These are phyloP conservation scores for Raffaelea ambrosiae DNA, from an alignment of 2,329 filamentous ascomycete genomes.

Conservation along the genomic window DNA sequence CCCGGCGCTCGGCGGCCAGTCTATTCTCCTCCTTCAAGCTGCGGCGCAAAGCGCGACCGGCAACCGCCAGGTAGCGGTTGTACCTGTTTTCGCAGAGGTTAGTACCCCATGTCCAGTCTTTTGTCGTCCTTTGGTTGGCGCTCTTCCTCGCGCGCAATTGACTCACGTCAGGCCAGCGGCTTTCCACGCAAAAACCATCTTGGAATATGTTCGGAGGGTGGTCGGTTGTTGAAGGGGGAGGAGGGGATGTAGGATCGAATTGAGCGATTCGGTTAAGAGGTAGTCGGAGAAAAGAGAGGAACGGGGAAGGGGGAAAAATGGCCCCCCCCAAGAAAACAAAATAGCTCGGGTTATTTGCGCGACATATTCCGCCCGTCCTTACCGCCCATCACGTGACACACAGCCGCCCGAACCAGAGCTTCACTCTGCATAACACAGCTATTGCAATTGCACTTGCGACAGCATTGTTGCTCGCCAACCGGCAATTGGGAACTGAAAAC, in stretches of 20 bases:
- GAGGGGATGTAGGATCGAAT: background rate
- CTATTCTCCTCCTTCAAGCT: constrained; percentile 95
- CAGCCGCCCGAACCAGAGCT: no score
- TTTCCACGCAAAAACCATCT: constrained; percentile 98
- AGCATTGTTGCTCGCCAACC: no score
- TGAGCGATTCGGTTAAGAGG: background rate
- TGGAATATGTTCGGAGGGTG: constrained; percentile 32
- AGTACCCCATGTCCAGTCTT: constrained; percentile 2
- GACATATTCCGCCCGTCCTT: constrained; percentile 6
- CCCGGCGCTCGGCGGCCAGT: constrained; percentile 78
- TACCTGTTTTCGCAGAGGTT: constrained; percentile 53
- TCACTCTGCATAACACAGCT: no score
- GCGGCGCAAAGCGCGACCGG: constrained; percentile 88
- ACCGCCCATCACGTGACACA: background rate
- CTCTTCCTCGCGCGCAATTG: constrained; percentile 9
- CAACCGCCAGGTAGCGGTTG: constrained; percentile 98
- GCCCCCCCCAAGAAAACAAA: background rate
- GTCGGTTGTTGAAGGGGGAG: constrained; percentile 7
- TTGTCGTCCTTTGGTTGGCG: background rate
- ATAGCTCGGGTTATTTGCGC: constrained; percentile 8
- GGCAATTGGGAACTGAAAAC: no score
- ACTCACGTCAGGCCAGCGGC: constrained; percentile 91
- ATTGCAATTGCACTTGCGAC: no score
- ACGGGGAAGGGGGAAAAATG: constrained; percentile 2
- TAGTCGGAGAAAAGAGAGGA: background rate